Evolutionary conservation across 352 stramenopile species (phyloP).

Genomic region (Halophytophthora batemanensis): DNA sequence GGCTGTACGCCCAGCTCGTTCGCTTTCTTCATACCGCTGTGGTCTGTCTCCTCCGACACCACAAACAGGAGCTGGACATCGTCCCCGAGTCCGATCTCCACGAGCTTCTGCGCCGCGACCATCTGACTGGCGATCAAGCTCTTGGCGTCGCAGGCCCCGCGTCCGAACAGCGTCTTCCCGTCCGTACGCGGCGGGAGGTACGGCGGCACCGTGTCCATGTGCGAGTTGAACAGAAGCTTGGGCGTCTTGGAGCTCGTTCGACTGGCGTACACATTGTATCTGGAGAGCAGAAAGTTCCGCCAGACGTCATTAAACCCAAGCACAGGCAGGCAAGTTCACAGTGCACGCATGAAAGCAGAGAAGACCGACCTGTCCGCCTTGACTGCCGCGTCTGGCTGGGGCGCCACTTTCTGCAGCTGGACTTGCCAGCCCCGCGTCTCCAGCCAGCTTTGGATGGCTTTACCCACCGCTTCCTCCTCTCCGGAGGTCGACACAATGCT

Average conservation of each 20-base stretch:
- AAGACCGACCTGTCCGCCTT: conserved; percentile 49
- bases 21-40: conserved; percentile 87
- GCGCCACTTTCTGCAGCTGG: conserved; percentile 66
- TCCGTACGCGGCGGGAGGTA: conserved; percentile 66
- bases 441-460: conserved; percentile 67
- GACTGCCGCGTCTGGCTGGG: conserved; percentile 54
- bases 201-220: conserved; percentile 84
- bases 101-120: conserved; percentile 68
- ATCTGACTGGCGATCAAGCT: conserved; percentile 81
- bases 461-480: conserved; percentile 67
- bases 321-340: not conserved
- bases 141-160: conserved; percentile 83
- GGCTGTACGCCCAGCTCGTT: conserved; percentile 75
- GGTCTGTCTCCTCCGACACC: conserved; percentile 86
- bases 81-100: conserved; percentile 46
- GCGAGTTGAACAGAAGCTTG: conserved; percentile 79
- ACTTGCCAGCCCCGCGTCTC: conserved; percentile 64
- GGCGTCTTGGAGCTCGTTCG: conserved; percentile 52
- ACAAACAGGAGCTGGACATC: conserved; percentile 82
- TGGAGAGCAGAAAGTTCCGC: conserved; percentile 11
- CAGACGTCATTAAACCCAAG: not conserved
- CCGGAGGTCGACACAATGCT: conserved; percentile 71
- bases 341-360: not conserved
- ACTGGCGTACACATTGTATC: conserved; percentile 76
- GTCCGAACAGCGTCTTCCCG: conserved; percentile 66